These are phyloP conservation scores for Mallotus nudiflorus DNA, from an alignment of 345 rosid species.

Conservation along the genomic window DNA sequence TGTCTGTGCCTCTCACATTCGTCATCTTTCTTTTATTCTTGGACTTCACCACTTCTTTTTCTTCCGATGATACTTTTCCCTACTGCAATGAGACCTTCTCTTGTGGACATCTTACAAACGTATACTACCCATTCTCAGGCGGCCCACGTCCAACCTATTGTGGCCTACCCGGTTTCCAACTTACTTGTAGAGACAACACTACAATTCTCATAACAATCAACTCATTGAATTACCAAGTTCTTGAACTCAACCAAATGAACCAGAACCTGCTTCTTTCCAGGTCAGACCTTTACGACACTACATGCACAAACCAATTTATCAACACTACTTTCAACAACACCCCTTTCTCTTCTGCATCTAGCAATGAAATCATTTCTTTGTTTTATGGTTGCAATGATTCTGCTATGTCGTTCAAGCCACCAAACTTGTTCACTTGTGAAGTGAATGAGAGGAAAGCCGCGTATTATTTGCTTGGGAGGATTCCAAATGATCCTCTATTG, in stretches of 20 bases:
- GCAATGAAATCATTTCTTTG: conserved; percentile 19
- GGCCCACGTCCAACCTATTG: conserved; percentile 46
- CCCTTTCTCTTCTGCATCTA: conserved; percentile 7
- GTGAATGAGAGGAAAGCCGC: conserved; percentile 8
- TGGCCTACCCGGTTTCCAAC: conserved; percentile 43
- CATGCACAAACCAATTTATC: conserved; percentile 20
- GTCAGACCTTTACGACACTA: conserved; percentile 28
- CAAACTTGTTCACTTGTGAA: conserved; percentile 26
- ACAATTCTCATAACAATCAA: conserved; percentile 13
- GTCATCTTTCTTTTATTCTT: background rate
- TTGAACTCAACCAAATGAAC: conserved; percentile 21
- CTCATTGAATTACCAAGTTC: conserved; percentile 29
- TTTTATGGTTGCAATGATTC: conserved; percentile 29
- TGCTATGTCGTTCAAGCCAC: background rate
- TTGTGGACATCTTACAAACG: conserved; percentile 33
- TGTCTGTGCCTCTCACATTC: background rate
- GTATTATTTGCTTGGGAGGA: conserved; percentile 29
- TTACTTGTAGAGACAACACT: conserved; percentile 22
- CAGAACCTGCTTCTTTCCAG: conserved; percentile 27
- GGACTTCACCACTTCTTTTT: background rate
- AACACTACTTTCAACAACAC: conserved; percentile 31
- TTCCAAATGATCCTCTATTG: conserved; percentile 20
- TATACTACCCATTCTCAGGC: conserved; percentile 51
- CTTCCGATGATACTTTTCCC: background rate
- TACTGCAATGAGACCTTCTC: conserved; percentile 30